Base-by-base conservation (phyloP, 2,329 filamentous ascomycete species). In the Phymatotrichopsis omnivora region DNA sequence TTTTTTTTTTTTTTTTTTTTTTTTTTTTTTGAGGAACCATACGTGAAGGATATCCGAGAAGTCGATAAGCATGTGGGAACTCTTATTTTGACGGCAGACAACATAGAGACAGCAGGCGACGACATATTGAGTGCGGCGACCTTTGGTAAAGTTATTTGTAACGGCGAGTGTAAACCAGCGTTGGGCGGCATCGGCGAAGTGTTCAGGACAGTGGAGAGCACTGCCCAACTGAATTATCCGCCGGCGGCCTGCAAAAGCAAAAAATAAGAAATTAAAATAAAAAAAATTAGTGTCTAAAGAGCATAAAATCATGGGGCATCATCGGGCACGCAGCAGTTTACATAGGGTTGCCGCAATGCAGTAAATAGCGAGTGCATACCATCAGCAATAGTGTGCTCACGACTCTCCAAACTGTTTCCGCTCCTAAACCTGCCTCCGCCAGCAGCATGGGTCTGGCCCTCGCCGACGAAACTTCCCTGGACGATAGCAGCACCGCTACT, bases 1-100 rank as follows among this genome's bases (percentile, higher is more conserved):
- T n/a, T n/a, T n/a, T n/a, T n/a, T n/a, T n/a, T n/a, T n/a, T n/a
- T n/a, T n/a, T n/a, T n/a, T n/a, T n/a, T n/a, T n/a, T n/a, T n/a
- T n/a, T n/a, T n/a, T n/a, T n/a, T n/a, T n/a, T n/a, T n/a, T n/a
- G n/a, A 12, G n/a, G 11, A 22, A 36, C 52, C 60, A 56, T 58
- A 70, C 68, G 61, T 70, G 68, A n/a, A 80, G 66, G 31, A 89
- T 72, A 61, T 98, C 91, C 10, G 91, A 85, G 60, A 98, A 78
- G 62, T 98, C 91, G 62, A 98, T 96, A 32, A 98, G 73, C 81
- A 98, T 87, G 56, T 80, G 82, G 61, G 91, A 93, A 19, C 80
- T 78, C 32, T 76, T 75, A 51, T 84, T 77, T 42, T 81, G 76
- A 51, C 91, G 78, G 60, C 85, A 93, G 11, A 85, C 85, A 44